These are phyloP conservation scores for Solanum aculeatissimum DNA, from an alignment of 305 asterid species.

Conservation along the genomic window DNA sequence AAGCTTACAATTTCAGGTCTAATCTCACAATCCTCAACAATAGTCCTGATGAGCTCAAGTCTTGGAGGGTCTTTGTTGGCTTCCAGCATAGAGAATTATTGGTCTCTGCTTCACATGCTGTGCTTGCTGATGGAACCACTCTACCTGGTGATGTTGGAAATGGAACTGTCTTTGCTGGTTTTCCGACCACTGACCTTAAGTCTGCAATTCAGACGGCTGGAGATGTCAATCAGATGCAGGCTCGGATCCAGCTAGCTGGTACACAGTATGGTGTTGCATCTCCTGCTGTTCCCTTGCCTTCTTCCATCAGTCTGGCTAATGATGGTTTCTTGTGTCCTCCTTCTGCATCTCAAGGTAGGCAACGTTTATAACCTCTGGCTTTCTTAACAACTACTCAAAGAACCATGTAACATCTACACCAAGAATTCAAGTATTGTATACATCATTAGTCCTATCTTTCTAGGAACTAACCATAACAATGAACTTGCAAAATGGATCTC, in stretches of 20 bases:
- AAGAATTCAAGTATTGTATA: neutral
- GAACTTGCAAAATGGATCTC: neutral
- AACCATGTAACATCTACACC: neutral
- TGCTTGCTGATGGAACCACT: conserved; percentile 41
- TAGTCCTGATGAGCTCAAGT: conserved; percentile 36
- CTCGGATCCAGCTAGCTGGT: conserved; percentile 40
- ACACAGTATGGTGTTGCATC: conserved; percentile 54
- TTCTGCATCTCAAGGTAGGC: conserved; percentile 26
- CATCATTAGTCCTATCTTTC: neutral
- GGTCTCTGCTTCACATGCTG: conserved; percentile 45
- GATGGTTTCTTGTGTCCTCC: conserved; percentile 43
- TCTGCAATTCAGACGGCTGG: conserved; percentile 65
- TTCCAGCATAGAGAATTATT: conserved; percentile 44
- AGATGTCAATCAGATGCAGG: conserved; percentile 40
- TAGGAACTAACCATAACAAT: too few species aligned
- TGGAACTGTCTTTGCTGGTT: conserved; percentile 48
- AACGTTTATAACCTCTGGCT: neutral
- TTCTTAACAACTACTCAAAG: neutral
- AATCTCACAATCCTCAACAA: conserved; percentile 41
- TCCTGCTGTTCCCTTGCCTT: conserved; percentile 40
- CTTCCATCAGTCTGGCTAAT: conserved; percentile 37
- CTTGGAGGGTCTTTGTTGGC: conserved; percentile 73
- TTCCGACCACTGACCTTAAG: conserved; percentile 35
- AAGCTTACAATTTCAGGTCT: conserved; percentile 56
- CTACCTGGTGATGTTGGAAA: conserved; percentile 54